Evolutionary conservation across 768 basidiomycete species (phyloP).

Genomic region (Xerocomus brunneocitrinus): DNA sequence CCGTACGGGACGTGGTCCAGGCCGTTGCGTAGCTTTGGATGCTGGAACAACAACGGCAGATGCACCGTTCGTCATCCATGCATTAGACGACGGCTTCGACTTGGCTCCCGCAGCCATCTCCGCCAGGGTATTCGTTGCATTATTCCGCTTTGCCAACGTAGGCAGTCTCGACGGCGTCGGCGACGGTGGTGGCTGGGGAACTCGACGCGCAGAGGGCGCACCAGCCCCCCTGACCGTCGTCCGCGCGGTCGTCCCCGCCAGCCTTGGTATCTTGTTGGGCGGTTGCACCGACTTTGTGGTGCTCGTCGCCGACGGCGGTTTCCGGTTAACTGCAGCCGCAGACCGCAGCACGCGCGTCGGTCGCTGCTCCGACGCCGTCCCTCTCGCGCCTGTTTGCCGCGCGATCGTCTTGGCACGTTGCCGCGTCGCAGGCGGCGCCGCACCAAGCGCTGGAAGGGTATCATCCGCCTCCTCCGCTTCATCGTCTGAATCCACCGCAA

Average conservation of each 20-base stretch:
- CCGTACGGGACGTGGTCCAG: constrained; percentile 67
- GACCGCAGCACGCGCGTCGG: constrained; percentile 74
- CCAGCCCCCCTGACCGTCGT: constrained; percentile 36
- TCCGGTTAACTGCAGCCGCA: constrained; percentile 51
- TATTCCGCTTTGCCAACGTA: constrained; percentile 59
- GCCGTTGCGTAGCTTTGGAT: constrained; percentile 63
- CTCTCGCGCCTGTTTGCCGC: constrained; percentile 40
- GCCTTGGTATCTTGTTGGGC: constrained; percentile 64
- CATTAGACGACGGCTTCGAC: constrained; percentile 40
- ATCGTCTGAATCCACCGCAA: constrained; percentile 63
- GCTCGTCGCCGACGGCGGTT: constrained; percentile 40
- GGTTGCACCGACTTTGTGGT: constrained; percentile 44
- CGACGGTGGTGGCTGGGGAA: constrained; percentile 49
- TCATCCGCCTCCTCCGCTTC: constrained; percentile 58
- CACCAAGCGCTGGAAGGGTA: constrained; percentile 57
- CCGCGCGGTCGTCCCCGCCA: constrained; percentile 50
- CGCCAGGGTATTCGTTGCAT: constrained; percentile 40
- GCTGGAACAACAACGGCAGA: constrained; percentile 64
- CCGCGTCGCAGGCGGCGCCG: constrained; percentile 37
- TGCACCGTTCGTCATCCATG: constrained; percentile 77
- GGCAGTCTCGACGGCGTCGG: constrained; percentile 76
- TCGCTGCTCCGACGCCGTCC: constrained; percentile 65
- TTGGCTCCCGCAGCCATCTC: constrained; percentile 44
- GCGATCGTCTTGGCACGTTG: constrained; percentile 36
- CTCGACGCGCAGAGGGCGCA: constrained; percentile 32